Conservation (phyloP, 805 yeast species). For the Suhomyces pyralidae region DNA sequence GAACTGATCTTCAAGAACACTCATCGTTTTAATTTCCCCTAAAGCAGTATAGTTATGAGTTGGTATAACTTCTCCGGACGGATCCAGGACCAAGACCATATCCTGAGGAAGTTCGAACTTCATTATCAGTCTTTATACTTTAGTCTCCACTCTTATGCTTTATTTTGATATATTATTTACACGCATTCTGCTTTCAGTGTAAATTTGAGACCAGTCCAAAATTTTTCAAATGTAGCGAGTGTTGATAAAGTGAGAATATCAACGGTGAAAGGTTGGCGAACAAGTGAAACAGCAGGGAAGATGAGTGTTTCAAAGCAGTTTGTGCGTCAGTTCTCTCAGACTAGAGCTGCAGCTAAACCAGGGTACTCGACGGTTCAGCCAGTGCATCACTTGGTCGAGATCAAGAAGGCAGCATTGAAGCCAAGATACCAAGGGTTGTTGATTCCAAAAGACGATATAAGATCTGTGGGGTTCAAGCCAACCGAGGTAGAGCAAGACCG, state of each 20-base stretch:
- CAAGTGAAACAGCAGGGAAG: not conserved
- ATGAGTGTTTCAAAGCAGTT: conserved; percentile 18
- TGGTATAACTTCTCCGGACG: not conserved
- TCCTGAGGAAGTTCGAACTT: conserved; percentile 3
- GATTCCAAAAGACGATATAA: conserved; percentile 66
- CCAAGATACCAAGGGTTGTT: conserved; percentile 71
- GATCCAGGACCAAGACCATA: conserved; percentile 1
- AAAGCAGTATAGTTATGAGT: not conserved
- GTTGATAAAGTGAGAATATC: not conserved
- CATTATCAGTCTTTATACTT: too few species aligned
- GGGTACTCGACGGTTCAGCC: conserved; percentile 76
- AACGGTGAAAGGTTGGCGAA: not conserved
- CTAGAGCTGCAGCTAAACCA: conserved; percentile 48
- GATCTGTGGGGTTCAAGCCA: conserved; percentile 78
- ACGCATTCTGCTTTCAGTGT: conserved; percentile 1
- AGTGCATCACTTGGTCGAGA: conserved; percentile 83
- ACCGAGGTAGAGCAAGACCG: conserved; percentile 75
- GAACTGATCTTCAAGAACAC: not conserved
- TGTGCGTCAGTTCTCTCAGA: conserved; percentile 31
- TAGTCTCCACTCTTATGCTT: too few species aligned
- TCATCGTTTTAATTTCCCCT: not conserved
- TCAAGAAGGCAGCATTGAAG: conserved; percentile 69
- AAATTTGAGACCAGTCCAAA: conserved; percentile 2
- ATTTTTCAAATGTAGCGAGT: not conserved
- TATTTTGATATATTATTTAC: not conserved